phyloP scores from a whole-genome alignment of 2,329 filamentous ascomycete species.

The Epicoccum sorghinum region DNA sequence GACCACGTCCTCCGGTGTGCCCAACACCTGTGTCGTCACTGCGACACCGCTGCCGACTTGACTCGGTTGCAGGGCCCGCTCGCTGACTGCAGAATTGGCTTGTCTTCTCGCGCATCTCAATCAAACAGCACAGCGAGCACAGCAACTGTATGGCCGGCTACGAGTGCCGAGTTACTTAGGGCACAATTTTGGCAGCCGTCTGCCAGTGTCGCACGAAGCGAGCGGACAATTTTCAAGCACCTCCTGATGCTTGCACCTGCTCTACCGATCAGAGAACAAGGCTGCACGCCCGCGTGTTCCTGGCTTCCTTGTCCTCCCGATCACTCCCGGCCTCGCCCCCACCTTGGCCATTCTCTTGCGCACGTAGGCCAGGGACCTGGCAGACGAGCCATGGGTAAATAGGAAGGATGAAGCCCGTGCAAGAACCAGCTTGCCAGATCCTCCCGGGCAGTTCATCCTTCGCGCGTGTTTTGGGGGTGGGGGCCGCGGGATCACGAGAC shows the following conservation, averaged over 20 bases:
- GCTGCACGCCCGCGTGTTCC: background rate
- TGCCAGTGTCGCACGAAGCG: background rate
- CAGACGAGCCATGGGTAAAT: too few relatives aligned
- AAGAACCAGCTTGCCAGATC: background rate
- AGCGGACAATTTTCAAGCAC: background rate
- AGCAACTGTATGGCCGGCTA: background rate
- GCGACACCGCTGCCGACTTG: too few relatives aligned
- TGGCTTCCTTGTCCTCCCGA: background rate
- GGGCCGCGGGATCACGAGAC: slow-evolving; percentile 1
- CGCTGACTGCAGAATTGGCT: background rate
- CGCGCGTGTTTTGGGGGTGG: slow-evolving; percentile 1
- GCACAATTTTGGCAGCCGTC: too few relatives aligned
- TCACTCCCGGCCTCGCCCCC: background rate
- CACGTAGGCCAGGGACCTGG: too few relatives aligned
- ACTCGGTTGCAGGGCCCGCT: background rate
- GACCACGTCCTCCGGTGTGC: background rate
- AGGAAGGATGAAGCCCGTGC: too few relatives aligned
- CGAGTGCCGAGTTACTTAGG: background rate
- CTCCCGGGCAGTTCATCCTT: slow-evolving; percentile 8
- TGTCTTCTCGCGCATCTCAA: background rate
- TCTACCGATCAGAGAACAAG: slow-evolving; percentile 12
- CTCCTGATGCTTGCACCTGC: background rate
- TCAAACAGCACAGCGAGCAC: background rate
- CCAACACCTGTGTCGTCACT: too few relatives aligned
- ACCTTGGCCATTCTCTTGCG: too few relatives aligned